Evolutionary conservation across 352 stramenopile genomes (phyloP).

Genomic region (Pythium vanterpoolii): DNA sequence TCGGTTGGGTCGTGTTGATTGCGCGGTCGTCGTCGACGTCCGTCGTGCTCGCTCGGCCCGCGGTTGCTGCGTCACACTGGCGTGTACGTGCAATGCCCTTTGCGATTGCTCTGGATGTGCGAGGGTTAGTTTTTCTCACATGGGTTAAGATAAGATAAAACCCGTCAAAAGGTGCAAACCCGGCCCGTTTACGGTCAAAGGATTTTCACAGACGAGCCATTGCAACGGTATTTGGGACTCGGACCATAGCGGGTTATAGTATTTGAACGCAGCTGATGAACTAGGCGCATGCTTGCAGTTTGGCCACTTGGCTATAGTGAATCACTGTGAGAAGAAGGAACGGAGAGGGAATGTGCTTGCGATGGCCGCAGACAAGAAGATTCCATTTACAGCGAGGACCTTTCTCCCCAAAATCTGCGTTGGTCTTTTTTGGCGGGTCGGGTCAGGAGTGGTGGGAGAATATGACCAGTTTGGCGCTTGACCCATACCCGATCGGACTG

Average conservation of each 20-base stretch:
- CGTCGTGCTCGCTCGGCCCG: background rate
- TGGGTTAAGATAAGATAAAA: background rate
- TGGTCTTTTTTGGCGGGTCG: background rate
- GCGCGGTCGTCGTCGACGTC: background rate
- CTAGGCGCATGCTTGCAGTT: background rate
- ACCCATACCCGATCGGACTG: background rate
- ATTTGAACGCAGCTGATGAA: background rate
- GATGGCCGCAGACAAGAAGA: constrained; percentile 1
- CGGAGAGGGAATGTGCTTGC: background rate
- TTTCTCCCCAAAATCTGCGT: constrained; percentile 5
- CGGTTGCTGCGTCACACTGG: constrained; percentile 7
- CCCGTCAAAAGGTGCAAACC: background rate
- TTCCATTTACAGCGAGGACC: constrained; percentile 7
- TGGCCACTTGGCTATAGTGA: background rate
- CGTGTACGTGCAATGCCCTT: constrained; percentile 13
- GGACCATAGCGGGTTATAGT: background rate
- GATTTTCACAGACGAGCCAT: too few species aligned
- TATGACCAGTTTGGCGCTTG: constrained; percentile 15
- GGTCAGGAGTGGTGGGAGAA: background rate
- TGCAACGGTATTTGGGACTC: background rate
- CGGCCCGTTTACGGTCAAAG: background rate
- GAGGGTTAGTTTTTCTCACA: constrained; percentile 16
- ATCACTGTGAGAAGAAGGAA: background rate
- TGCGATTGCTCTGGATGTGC: constrained; percentile 10
- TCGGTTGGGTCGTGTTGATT: background rate